These are phyloP conservation scores for Daldinia loculata DNA, from an alignment of 495 filamentous ascomycete species.

Conservation along the genomic window DNA sequence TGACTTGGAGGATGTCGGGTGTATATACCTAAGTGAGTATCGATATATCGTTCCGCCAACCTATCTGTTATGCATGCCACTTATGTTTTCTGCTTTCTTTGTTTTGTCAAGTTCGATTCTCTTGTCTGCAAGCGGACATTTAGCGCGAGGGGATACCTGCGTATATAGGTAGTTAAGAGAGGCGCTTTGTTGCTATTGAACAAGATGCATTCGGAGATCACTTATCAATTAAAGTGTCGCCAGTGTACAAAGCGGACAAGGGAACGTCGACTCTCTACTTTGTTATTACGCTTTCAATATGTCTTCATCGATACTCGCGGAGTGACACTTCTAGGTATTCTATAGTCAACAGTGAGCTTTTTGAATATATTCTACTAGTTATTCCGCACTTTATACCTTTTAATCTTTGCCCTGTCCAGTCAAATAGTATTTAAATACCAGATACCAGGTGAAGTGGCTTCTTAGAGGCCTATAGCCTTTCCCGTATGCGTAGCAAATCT, in stretches of 20 bases:
- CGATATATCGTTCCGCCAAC: too few species aligned
- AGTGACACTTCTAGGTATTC: neutral
- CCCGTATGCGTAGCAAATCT: neutral
- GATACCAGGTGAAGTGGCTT: neutral
- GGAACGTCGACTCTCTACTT: neutral
- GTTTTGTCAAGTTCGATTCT: neutral
- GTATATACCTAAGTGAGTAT: neutral
- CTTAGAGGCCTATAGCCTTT: neutral
- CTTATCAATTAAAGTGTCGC: neutral
- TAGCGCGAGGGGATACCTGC: neutral
- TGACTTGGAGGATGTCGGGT: neutral
- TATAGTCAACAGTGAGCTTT: too few species aligned
- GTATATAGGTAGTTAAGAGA: neutral
- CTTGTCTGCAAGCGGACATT: constrained; percentile 17
- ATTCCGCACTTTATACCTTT: too few species aligned
- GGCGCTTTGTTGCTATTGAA: neutral
- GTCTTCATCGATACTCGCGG: neutral
- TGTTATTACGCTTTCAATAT: neutral
- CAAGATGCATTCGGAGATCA: neutral
- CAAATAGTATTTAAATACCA: neutral
- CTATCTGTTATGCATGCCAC: neutral
- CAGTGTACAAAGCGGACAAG: neutral
- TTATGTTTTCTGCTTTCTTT: constrained; percentile 6
- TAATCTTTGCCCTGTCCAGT: too few species aligned
- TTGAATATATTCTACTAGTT: too few species aligned